These are phyloP conservation scores for Lasiodiplodia sp. DNA, from an alignment of 2,329 filamentous ascomycete genomes.

Conservation along the genomic window DNA sequence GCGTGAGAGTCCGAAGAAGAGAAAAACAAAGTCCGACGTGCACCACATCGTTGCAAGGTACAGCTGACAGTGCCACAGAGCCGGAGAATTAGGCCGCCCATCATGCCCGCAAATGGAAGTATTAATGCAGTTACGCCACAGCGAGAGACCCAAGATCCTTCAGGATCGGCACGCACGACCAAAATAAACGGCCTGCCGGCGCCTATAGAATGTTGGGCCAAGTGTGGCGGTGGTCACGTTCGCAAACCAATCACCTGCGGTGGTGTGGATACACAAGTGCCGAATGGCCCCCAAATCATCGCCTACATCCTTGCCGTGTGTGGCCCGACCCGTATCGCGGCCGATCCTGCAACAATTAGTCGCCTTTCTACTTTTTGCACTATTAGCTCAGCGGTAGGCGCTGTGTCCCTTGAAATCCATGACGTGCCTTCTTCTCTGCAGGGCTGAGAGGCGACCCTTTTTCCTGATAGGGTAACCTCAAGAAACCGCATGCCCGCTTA, in stretches of 20 bases:
- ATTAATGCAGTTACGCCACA: constrained; percentile 16
- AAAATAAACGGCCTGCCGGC: constrained; percentile 11
- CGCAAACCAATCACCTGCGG: background rate
- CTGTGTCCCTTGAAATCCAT: background rate
- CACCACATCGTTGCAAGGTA: background rate
- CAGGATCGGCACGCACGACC: background rate
- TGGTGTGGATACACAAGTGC: background rate
- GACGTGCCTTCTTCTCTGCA: no score
- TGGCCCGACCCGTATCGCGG: background rate
- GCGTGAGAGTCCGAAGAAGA: background rate
- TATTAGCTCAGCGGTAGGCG: constrained; percentile 15
- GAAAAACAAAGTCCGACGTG: background rate
- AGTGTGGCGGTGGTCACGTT: constrained; percentile 11
- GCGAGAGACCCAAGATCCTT: background rate
- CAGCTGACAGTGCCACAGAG: background rate
- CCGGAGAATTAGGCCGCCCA: background rate
- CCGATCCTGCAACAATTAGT: background rate
- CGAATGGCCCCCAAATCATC: constrained; percentile 8
- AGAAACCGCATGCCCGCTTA: constrained; percentile 1
- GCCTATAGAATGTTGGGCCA: constrained; percentile 8
- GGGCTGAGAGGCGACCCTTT: background rate
- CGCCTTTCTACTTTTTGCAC: background rate
- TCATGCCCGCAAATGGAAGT: background rate
- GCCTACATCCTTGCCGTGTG: background rate
- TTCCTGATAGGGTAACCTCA: background rate